phyloP scores from a whole-genome alignment of 306 rosid species.

The Cucumis melo region DNA sequence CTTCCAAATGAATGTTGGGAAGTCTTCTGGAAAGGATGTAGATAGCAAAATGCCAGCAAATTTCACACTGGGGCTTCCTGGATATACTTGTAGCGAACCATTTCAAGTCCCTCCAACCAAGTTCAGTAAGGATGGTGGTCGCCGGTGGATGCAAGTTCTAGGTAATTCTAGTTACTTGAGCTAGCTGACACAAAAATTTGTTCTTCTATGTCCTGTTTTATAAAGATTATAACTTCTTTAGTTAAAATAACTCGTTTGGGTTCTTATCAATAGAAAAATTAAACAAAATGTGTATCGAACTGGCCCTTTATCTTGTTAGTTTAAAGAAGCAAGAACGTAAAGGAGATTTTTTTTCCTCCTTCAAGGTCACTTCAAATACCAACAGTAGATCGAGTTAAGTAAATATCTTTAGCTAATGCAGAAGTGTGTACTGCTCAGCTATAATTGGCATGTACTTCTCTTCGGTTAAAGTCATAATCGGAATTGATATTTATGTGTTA shows the following conservation, averaged over 20 bases:
- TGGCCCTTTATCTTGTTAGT: not conserved
- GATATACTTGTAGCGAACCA: conserved; percentile 47
- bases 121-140: conserved; percentile 27
- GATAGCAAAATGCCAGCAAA: conserved; percentile 21
- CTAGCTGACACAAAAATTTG: not conserved
- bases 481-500: not conserved
- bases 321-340: not conserved
- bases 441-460: no score
- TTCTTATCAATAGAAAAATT: not conserved
- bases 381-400: not conserved
- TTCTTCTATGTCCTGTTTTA: not conserved
- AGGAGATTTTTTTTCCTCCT: not conserved
- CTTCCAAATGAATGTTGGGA: conserved; percentile 38
- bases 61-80: conserved; percentile 53
- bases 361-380: not conserved
- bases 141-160: conserved; percentile 45
- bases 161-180: conserved; percentile 20
- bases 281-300: not conserved
- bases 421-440: no score
- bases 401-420: not conserved
- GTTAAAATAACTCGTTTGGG: not conserved
- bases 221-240: not conserved
- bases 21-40: not conserved
- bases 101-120: conserved; percentile 34
- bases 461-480: not conserved